Evolutionary conservation across 2,329 filamentous ascomycete species (phyloP).

Genomic region (Pyrenochaeta sp.): DNA sequence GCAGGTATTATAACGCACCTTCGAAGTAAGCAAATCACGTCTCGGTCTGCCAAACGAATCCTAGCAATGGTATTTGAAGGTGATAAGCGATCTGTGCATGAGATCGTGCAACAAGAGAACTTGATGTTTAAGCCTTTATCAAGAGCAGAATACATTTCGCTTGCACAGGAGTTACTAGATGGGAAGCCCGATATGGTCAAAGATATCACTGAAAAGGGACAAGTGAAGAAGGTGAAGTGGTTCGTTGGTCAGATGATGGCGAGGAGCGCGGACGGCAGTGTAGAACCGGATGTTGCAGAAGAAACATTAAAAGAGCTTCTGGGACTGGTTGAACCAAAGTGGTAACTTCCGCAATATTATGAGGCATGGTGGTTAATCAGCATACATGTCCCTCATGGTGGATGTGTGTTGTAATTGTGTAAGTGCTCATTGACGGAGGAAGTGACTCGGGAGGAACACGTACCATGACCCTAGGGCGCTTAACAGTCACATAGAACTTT

Average conservation of each 20-base stretch:
- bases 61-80: slow-evolving; percentile 64
- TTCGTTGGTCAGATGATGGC: slow-evolving; percentile 75
- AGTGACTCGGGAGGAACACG: background rate
- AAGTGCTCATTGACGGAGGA: background rate
- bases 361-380: slow-evolving; percentile 4
- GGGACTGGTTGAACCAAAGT: slow-evolving; percentile 7
- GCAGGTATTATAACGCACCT: slow-evolving; percentile 55
- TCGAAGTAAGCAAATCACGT: slow-evolving; percentile 55
- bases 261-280: slow-evolving; percentile 65
- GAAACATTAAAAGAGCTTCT: slow-evolving; percentile 62
- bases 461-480: no score
- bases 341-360: background rate
- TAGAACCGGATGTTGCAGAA: slow-evolving; percentile 68
- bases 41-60: slow-evolving; percentile 68
- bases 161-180: slow-evolving; percentile 64
- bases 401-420: background rate
- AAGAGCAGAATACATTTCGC: slow-evolving; percentile 61
- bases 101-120: slow-evolving; percentile 66
- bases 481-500: no score
- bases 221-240: slow-evolving; percentile 72
- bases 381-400: background rate
- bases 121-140: slow-evolving; percentile 65
- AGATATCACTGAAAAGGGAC: slow-evolving; percentile 66
- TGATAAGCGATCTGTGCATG: slow-evolving; percentile 57
- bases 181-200: slow-evolving; percentile 66